Evolutionary conservation across 1,284 basidiomycete genomes (phyloP).

Genomic region (Cutaneotrichosporon sp.): DNA sequence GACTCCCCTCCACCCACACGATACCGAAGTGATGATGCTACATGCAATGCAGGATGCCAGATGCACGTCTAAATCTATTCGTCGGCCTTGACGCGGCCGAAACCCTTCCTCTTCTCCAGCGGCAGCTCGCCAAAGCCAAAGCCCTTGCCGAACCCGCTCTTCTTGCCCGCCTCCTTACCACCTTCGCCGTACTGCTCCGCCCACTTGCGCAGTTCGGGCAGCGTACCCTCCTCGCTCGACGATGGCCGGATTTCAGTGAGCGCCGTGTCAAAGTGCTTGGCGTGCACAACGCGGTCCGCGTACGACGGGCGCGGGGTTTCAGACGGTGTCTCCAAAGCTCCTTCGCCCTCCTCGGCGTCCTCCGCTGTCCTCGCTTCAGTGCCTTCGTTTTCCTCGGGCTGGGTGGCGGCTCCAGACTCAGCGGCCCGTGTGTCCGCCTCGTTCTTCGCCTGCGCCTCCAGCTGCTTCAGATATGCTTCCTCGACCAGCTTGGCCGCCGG

Average conservation of each 20-base stretch:
- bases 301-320: background rate
- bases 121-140: constrained; percentile 52
- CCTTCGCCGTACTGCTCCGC: constrained; percentile 84
- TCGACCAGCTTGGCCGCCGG: constrained; percentile 23
- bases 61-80: constrained; percentile 12
- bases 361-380: background rate
- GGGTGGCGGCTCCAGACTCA: background rate
- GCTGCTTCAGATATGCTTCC: constrained; percentile 19
- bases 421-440: constrained; percentile 11
- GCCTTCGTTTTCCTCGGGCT: background rate
- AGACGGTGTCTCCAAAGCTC: constrained; percentile 2
- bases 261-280: constrained; percentile 73
- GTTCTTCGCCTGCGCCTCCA: constrained; percentile 13
- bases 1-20: background rate
- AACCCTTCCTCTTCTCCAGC: constrained; percentile 7
- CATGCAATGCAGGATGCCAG: constrained; percentile 11
- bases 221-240: constrained; percentile 74
- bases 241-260: constrained; percentile 82
- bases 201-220: constrained; percentile 76
- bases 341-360: background rate
- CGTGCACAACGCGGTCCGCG: constrained; percentile 22
- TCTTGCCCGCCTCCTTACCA: constrained; percentile 47
- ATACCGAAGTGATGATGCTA: constrained; percentile 6
- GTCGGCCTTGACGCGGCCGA: constrained; percentile 16
- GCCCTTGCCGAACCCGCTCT: constrained; percentile 53